Base-by-base conservation (phyloP, 371 early-diverging fungal genomes). In the Mortierella sp. region DNA sequence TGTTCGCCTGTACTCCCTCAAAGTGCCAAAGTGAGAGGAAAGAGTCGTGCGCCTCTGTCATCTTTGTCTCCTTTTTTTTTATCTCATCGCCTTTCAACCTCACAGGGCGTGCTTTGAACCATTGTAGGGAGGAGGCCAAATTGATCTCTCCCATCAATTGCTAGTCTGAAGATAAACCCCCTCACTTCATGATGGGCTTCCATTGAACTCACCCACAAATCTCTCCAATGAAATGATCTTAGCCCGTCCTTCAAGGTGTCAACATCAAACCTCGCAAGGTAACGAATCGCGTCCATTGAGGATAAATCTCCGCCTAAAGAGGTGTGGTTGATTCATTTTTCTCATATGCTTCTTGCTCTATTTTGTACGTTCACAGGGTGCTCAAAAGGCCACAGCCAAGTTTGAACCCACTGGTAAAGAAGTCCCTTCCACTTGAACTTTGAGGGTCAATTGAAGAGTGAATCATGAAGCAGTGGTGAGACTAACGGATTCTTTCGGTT, bases 301-400 rank as follows among this genome's bases (percentile, higher is more conserved):
- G 38, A 38, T 38, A n/a, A n/a, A n/a, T n/a, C n/a, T 39, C 7
- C 39, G 14, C n/a, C 45, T 5, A 45, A 12, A 18, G 10, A 45
- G 4, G n/a, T 18, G 26, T 27, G 49, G 19, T 21, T 6, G 8
- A 3, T n/a, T 49, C 24, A 24, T 49, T 9, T 26, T 49, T 24
- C 43, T 27, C 45, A 4, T 63, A 12, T 38, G n/a, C 60, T 23
- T 53, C 61, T 3, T 38, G 45, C 31, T 71, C n/a, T 13, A 16
- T 16, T 10, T 34, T 34, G 34, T 7, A 34, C 31, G 14, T 52
- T 30, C 43, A 54, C 78, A 92, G 93, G 88, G 93, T 84, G 90
- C 88, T 80, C 90, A 90, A 84, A 91, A 90, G 87, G 91, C 93
- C 71, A 86, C 89, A 69, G 91, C 93, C 80, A 92, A 92, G 82